These are phyloP conservation scores for Aureobasidium sp. DNA, from an alignment of 2,329 filamentous ascomycete genomes.

Conservation along the genomic window DNA sequence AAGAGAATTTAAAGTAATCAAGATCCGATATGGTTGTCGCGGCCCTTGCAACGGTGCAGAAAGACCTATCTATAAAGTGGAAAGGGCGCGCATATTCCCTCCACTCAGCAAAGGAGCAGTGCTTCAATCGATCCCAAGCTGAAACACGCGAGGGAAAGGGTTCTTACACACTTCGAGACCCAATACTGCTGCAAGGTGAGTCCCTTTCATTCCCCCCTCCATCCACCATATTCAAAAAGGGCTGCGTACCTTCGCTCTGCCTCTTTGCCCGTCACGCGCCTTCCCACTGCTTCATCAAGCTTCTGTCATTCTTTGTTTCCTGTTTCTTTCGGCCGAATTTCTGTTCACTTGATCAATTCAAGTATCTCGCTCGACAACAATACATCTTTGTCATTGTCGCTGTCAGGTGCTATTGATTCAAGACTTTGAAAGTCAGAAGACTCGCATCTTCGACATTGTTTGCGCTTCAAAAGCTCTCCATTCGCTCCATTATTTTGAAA, in stretches of 20 bases:
- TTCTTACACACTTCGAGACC: slow-evolving; percentile 11
- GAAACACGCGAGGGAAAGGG: slow-evolving; percentile 17
- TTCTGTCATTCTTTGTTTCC: slow-evolving; percentile 13
- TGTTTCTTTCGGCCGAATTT: slow-evolving; percentile 7
- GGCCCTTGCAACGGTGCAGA: slow-evolving; percentile 10
- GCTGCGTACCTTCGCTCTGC: not conserved
- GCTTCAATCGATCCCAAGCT: slow-evolving; percentile 14
- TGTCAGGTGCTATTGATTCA: slow-evolving; percentile 13
- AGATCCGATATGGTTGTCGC: slow-evolving; percentile 14
- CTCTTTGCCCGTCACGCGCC: slow-evolving; percentile 6
- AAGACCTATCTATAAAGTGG: slow-evolving; percentile 9
- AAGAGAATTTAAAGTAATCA: slow-evolving; percentile 7
- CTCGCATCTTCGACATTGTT: slow-evolving; percentile 4
- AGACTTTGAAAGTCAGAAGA: slow-evolving; percentile 14
- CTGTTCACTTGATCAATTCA: slow-evolving; percentile 14
- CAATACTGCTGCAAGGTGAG: slow-evolving; percentile 15
- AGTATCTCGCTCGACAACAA: slow-evolving; percentile 11
- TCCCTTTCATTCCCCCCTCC: slow-evolving; percentile 10
- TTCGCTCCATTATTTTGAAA: slow-evolving; percentile 11
- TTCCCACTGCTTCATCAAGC: not conserved
- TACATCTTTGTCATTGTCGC: slow-evolving; percentile 15
- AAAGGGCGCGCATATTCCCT: slow-evolving; percentile 7
- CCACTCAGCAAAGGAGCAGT: slow-evolving; percentile 16
- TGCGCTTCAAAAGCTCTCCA: slow-evolving; percentile 6
- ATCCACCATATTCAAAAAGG: slow-evolving; percentile 7